A percentile compares a stretch with the other conserved stretches of the same genome.
phyloP scores from a whole-genome alignment of 257 asterid genomes.

The Solanum tarijense region DNA sequence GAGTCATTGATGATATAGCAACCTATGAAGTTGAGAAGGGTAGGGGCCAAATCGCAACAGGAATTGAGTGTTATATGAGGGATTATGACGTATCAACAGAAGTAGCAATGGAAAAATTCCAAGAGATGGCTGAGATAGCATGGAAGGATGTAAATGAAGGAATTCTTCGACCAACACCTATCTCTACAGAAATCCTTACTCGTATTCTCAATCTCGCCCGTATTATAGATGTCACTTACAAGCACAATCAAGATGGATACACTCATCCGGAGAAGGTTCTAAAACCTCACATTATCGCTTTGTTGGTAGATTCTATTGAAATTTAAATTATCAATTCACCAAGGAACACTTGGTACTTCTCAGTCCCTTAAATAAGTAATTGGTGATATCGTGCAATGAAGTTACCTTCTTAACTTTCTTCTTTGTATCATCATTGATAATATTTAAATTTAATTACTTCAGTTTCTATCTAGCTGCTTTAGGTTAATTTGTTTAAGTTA shows the following conservation, averaged over 20 bases:
- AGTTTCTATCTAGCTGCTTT: not conserved
- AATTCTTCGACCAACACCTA: not conserved
- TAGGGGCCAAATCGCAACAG: conserved; percentile 37
- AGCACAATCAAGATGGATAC: conserved; percentile 30
- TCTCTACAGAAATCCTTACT: conserved; percentile 7
- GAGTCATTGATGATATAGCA: not conserved
- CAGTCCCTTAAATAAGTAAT: not conserved
- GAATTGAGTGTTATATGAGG: conserved; percentile 44
- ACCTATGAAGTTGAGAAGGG: conserved; percentile 25
- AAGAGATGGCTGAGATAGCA: conserved; percentile 18
- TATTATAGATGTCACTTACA: conserved; percentile 25
- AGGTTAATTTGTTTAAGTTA: not conserved
- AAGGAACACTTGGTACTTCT: not conserved
- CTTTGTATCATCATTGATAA: not conserved
- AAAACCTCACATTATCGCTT: not conserved
- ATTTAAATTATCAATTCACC: not conserved
- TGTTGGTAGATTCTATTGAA: conserved; percentile 14
- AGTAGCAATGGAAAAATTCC: conserved; percentile 27
- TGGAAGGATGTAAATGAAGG: conserved; percentile 55
- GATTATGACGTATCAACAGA: conserved; percentile 16
- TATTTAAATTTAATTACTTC: not conserved
- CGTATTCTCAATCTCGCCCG: conserved; percentile 21
- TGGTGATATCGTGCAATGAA: not conserved
- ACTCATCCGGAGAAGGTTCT: conserved; percentile 22
- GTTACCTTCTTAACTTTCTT: not conserved